Evolutionary conservation across 257 asterid genomes (phyloP).

Genomic region (Agastache rugosa): DNA sequence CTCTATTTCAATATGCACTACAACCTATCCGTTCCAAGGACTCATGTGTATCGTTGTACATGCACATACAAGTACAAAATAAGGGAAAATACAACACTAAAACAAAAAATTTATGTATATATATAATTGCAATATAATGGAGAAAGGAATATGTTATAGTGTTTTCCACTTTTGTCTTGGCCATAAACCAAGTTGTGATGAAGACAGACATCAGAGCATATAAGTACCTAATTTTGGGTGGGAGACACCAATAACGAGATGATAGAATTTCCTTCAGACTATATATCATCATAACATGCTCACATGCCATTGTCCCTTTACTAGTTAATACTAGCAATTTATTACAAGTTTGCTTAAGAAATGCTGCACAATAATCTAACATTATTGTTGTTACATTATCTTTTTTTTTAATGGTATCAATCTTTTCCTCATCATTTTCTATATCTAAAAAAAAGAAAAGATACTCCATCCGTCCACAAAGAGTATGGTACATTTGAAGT

Average conservation of each 20-base stretch:
- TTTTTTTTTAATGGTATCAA: no score
- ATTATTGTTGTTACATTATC: no score
- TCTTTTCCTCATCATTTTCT: no score
- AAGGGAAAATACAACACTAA: not conserved
- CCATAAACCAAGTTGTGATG: conserved; percentile 5
- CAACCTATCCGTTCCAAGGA: not conserved
- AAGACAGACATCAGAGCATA: conserved; percentile 9
- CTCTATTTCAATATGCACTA: not conserved
- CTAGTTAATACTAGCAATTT: not conserved
- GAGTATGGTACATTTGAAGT: no score
- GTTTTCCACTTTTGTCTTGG: conserved; percentile 1
- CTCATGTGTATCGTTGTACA: not conserved
- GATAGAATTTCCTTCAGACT: conserved; percentile 9
- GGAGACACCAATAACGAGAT: conserved; percentile 19
- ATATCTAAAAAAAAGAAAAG: no score
- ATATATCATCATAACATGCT: conserved; percentile 1
- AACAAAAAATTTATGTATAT: not conserved
- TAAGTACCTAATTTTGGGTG: not conserved
- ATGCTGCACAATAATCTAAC: no score
- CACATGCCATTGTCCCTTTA: conserved; percentile 31
- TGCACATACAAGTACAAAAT: not conserved
- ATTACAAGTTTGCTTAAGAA: no score
- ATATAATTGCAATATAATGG: not conserved
- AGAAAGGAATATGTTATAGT: not conserved
- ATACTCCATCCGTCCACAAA: no score